Evolutionary conservation across 2,329 filamentous ascomycete species (phyloP).

Genomic region (Aureobasidium uvarum): DNA sequence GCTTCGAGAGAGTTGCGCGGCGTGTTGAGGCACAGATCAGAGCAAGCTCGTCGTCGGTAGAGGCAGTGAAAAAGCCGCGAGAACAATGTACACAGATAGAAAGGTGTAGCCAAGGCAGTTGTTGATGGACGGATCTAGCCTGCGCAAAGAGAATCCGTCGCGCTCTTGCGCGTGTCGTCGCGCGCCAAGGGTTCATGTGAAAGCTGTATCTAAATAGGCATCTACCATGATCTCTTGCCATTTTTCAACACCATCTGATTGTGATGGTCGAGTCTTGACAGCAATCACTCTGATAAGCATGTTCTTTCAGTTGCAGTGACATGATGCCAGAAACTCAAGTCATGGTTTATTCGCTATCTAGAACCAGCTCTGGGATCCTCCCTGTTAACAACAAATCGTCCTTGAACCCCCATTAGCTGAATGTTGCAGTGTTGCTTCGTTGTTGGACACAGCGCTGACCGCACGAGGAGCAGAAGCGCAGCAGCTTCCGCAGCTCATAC

Average conservation of each 20-base stretch:
- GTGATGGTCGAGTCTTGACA: not conserved
- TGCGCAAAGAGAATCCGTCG: conserved; percentile 14
- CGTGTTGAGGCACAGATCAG: not conserved
- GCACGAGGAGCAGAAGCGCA: not conserved
- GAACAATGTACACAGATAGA: not conserved
- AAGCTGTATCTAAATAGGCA: not conserved
- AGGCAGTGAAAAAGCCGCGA: not conserved
- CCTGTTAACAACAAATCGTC: not conserved
- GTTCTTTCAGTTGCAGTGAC: not conserved
- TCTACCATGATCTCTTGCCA: not conserved
- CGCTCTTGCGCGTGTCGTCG: conserved; percentile 12
- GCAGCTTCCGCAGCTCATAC: not conserved
- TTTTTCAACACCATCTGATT: not conserved
- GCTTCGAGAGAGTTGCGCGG: not conserved
- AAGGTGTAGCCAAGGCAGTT: not conserved
- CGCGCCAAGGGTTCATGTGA: not conserved
- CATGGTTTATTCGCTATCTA: not conserved
- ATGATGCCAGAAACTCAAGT: not conserved
- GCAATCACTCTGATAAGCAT: not conserved
- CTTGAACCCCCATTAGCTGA: not conserved
- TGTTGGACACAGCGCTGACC: not conserved
- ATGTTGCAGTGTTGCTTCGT: not conserved
- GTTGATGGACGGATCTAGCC: not conserved
- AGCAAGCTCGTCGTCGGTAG: not conserved
- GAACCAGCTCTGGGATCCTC: not conserved